Base-by-base conservation (phyloP, 2,329 filamentous ascomycete species). In the Dactylonectria estremocensis region DNA sequence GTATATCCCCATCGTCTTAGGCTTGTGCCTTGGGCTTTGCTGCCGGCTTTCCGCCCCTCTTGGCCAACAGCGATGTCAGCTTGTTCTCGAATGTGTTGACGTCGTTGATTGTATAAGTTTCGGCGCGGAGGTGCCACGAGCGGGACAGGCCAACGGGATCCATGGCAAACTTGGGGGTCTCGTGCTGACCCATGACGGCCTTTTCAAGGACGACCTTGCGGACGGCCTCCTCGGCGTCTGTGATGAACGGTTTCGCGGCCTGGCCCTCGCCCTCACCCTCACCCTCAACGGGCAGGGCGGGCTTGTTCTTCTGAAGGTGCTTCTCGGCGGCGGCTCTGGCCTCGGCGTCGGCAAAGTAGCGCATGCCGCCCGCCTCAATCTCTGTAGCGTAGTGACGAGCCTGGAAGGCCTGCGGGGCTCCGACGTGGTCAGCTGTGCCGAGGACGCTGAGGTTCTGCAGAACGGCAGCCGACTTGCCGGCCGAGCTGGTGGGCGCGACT, bases 71-170 rank as follows among this genome's bases (percentile, higher is more conserved):
- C 55, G 79, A 76, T 46, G 72, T 69, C 53, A 84, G 62, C 78
- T 84, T 85, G 31, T 69, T 77, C 77, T 84, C 79, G 63, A 85
- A 85, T 45, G 72, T 76, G 57, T 78, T 76, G 54, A 79, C 76
- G 33, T 83, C 77, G 52, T 68, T 73, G 14, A 66, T 67, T 20
- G 71, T 70, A 71, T 83, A 84, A 49, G 81, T 81, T 69, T 79
- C 78, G 14, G 80, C 75, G 61, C 80, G 76, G 63, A 83, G 67
- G 52, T 83, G 81, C 77, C 79, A 80, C 68, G 77, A 77, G 62
- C 79, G 76, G 48, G 81, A 74, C 45, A 81, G 48, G 20, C 77
- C 79, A 6, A 79, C 68, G 6, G 80, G 73, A 31, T 83, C 80
- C 43, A 69, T 67, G 16, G 79, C 76, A 59, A 77, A 79, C 71